These are phyloP conservation scores for Hirsutella rhossiliensis DNA, from an alignment of 2,329 filamentous ascomycete species.

Conservation along the genomic window DNA sequence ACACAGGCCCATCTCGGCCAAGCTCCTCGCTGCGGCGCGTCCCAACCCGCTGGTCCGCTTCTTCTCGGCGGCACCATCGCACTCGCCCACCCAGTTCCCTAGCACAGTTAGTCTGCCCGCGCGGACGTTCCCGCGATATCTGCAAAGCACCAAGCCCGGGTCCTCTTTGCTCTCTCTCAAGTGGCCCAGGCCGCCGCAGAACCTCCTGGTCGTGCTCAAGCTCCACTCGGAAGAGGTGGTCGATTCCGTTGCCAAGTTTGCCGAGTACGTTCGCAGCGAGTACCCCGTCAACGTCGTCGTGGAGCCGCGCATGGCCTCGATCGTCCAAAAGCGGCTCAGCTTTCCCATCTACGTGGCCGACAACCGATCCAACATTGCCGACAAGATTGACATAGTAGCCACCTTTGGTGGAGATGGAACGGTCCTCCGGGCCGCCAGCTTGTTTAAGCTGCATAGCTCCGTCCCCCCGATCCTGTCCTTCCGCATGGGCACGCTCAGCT, in stretches of 20 bases:
- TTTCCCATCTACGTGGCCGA: slow-evolving; percentile 60
- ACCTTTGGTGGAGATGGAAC: slow-evolving; percentile 75
- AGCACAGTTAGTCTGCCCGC: slow-evolving; percentile 21
- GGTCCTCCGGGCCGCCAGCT: slow-evolving; percentile 23
- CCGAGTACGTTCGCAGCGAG: slow-evolving; percentile 62
- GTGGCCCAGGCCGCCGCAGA: slow-evolving; percentile 41
- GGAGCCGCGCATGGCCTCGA: slow-evolving; percentile 61
- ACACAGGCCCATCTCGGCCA: no score
- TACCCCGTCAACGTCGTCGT: slow-evolving; percentile 81
- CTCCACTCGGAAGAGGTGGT: slow-evolving; percentile 41
- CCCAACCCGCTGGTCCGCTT: background rate
- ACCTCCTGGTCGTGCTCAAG: slow-evolving; percentile 47
- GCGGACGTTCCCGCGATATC: slow-evolving; percentile 21
- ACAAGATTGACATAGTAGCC: slow-evolving; percentile 77
- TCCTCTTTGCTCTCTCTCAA: slow-evolving; percentile 43
- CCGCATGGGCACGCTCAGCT: slow-evolving; percentile 92
- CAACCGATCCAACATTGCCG: slow-evolving; percentile 44
- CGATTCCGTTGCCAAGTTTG: slow-evolving; percentile 40
- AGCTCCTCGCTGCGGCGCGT: no score
- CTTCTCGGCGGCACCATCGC: background rate
- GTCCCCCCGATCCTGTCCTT: slow-evolving; percentile 91
- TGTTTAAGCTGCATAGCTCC: slow-evolving; percentile 64
- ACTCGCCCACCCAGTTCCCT: slow-evolving; percentile 7
- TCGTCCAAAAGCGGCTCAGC: slow-evolving; percentile 56
- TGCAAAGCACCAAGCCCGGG: slow-evolving; percentile 29